Evolutionary conservation across 148 eudicot species (phyloP).

Genomic region (Polygonum maritimum): DNA sequence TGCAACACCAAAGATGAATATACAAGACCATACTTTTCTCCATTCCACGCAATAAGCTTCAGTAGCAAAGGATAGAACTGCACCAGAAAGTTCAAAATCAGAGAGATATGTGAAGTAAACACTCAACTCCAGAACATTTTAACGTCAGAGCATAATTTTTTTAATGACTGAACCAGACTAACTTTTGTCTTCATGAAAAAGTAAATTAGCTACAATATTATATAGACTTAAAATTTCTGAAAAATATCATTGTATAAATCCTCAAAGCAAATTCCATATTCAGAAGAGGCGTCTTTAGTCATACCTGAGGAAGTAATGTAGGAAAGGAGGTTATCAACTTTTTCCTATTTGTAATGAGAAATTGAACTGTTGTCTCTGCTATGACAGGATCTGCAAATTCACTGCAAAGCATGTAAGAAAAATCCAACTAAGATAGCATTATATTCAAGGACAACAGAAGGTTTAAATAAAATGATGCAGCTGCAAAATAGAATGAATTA

Average conservation of each 20-base stretch:
- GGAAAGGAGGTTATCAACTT: slow-evolving; percentile 66
- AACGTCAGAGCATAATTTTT: neutral
- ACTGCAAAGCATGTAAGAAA: slow-evolving; percentile 36
- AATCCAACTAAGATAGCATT: neutral
- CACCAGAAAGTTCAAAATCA: slow-evolving; percentile 24
- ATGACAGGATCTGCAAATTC: slow-evolving; percentile 92
- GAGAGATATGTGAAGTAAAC: neutral
- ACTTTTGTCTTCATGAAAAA: neutral
- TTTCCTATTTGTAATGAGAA: slow-evolving; percentile 54
- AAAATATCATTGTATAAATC: neutral
- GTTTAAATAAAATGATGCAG: neutral
- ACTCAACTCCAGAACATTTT: neutral
- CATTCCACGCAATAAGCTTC: slow-evolving; percentile 94
- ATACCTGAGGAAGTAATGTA: slow-evolving; percentile 81
- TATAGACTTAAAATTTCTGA: neutral
- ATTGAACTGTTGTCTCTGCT: slow-evolving; percentile 82
- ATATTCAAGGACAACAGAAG: neutral
- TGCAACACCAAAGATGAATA: neutral
- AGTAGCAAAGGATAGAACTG: slow-evolving; percentile 91
- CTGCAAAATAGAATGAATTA: neutral
- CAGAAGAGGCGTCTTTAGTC: neutral
- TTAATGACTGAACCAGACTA: neutral
- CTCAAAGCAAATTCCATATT: neutral
- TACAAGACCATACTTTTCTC: slow-evolving; percentile 65
- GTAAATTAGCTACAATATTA: neutral